Evolutionary conservation across 208 protist species (phyloP), one percentile per base, ranked within the genome.

Genomic region (Spongospora subterranea): DNA sequence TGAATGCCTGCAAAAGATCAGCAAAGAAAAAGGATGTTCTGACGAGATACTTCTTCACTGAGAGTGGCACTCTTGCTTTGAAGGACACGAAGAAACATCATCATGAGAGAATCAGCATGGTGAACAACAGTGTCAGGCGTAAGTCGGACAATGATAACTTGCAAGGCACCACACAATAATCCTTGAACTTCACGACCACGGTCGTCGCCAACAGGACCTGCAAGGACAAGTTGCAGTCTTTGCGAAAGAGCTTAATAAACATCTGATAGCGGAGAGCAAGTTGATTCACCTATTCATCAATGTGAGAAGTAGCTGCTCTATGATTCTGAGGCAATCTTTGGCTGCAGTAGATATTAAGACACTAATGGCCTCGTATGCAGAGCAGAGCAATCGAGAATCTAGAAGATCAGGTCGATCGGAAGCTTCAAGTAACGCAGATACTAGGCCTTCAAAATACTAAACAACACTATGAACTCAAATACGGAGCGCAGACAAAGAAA

Each of bases 311-410:
- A 91, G 89, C 13, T 41, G 54, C 20, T 77, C 60, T 17, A 91
- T 66, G 29, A 40, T 39, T 40, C 29, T 1, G 39, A 82, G 39
- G 41, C 50, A 82, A 66, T 91, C 89, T 66, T 64, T 13, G n/a
- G 53, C 89, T 32, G 89, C 45, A 35, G 89, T 96, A 89, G 96
- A 95, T 71, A 98, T 95, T 38, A 99, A 90, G 32, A 95, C 93
- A 94, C 97, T 98, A 20, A 99, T 92, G 41, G 97, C 96, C 91
- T 98, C 97, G 92, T 98, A 98, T 43, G 97, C 96, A n/a, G 94
- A 94, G 64, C 92, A 92, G 50, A 95, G 94, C 6, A 98, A 92
- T 88, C 96, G 95, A 17, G 92, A 88, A 43, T 97, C 94, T 41
- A 88, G 90, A 46, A 95, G 94, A 88, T 97, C 95, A 40, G 1